Conservation (phyloP, 2,329 filamentous ascomycete genomes). For the Aspergillus floridensis region DNA sequence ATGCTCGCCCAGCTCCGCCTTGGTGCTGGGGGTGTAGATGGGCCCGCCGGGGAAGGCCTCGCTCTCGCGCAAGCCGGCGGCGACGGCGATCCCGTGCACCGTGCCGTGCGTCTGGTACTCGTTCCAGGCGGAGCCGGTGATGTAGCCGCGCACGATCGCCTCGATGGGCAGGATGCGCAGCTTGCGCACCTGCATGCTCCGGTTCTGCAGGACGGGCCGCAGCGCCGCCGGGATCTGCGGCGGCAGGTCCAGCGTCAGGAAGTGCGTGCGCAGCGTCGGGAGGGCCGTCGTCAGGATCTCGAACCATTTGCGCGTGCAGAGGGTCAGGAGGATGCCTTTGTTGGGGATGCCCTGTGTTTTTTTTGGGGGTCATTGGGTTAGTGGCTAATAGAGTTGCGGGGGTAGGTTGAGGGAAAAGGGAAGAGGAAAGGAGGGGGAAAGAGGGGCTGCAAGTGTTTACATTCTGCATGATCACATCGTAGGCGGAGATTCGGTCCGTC, state of each 20-base stretch:
- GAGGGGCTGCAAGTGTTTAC: slow-evolving; percentile 35
- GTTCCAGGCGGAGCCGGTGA: slow-evolving; percentile 79
- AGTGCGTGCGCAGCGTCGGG: slow-evolving; percentile 61
- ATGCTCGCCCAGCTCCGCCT: slow-evolving; percentile 74
- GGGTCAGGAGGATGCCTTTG: slow-evolving; percentile 66
- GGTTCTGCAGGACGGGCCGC: slow-evolving; percentile 55
- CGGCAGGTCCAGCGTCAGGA: slow-evolving; percentile 59
- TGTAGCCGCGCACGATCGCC: slow-evolving; percentile 84
- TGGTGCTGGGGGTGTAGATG: slow-evolving; percentile 79
- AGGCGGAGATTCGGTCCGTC: slow-evolving; percentile 89
- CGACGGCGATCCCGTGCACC: slow-evolving; percentile 72
- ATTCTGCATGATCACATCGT: slow-evolving; percentile 87
- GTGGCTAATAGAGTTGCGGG: slow-evolving; percentile 13
- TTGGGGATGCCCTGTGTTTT: slow-evolving; percentile 59
- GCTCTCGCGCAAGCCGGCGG: slow-evolving; percentile 67
- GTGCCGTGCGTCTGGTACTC: slow-evolving; percentile 74
- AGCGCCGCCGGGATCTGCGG: slow-evolving; percentile 48
- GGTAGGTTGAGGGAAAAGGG: slow-evolving; percentile 43
- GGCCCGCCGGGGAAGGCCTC: slow-evolving; percentile 64
- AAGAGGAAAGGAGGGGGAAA: not conserved
- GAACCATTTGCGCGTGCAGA: slow-evolving; percentile 69
- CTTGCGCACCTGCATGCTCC: slow-evolving; percentile 74
- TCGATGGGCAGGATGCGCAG: slow-evolving; percentile 75
- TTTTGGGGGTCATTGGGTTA: slow-evolving; percentile 10
- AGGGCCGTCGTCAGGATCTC: slow-evolving; percentile 55